Percentiles rank a stretch among this genome's conserved stretches.
Evolutionary conservation across 352 stramenopile genomes (phyloP).

Genomic region (Globisporangium mamillatum): DNA sequence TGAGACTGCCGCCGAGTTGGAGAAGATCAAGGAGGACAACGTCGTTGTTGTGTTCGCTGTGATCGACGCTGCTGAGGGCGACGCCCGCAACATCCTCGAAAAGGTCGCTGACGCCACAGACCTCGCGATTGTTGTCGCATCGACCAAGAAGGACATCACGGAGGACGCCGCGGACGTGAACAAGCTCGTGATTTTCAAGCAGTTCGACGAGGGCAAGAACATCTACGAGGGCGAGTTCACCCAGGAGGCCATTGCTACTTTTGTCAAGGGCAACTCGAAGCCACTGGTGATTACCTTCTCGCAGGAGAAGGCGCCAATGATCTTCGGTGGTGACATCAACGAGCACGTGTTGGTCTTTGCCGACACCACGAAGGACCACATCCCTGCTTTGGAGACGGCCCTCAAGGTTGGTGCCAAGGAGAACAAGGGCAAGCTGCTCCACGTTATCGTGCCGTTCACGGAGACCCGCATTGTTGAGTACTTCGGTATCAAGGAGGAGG

Average conservation of each 20-base stretch:
- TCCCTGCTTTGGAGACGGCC: constrained; percentile 47
- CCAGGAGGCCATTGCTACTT: constrained; percentile 53
- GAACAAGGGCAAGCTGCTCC: constrained; percentile 88
- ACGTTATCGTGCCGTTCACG: constrained; percentile 85
- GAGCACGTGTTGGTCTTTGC: constrained; percentile 89
- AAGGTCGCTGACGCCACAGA: constrained; percentile 76
- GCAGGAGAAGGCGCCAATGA: constrained; percentile 87
- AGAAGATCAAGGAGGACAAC: constrained; percentile 75
- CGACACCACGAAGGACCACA: constrained; percentile 67
- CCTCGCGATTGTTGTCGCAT: constrained; percentile 74
- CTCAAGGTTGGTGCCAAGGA: constrained; percentile 61
- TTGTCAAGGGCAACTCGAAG: constrained; percentile 80
- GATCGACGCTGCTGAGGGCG: constrained; percentile 76
- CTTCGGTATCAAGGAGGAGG: constrained; percentile 88
- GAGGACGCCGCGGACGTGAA: constrained; percentile 54
- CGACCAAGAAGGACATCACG: constrained; percentile 60
- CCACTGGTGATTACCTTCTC: constrained; percentile 90
- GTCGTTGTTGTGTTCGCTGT: constrained; percentile 86
- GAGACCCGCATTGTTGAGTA: constrained; percentile 92
- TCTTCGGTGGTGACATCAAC: constrained; percentile 87
- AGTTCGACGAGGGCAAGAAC: constrained; percentile 85
- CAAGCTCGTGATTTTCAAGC: constrained; percentile 81
- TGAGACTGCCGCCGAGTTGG: constrained; percentile 63
- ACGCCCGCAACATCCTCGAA: constrained; percentile 62
- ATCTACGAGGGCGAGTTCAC: constrained; percentile 76